phyloP scores from a whole-genome alignment of 805 yeast species.

The Candida boleticola region DNA sequence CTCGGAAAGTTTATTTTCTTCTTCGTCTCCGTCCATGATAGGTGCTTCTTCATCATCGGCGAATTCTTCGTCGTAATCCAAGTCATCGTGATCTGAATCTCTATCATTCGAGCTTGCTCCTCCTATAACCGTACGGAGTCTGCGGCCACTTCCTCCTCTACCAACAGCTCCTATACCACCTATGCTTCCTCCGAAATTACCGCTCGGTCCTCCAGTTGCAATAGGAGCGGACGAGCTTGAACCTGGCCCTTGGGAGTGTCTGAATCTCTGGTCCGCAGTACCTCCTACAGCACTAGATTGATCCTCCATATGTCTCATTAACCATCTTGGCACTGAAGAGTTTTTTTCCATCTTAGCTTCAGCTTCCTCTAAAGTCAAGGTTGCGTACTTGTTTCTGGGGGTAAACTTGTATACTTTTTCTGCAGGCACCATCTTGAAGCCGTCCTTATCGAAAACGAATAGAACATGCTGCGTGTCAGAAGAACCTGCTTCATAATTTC shows the following conservation, averaged over 20 bases:
- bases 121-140: slow-evolving; percentile 44
- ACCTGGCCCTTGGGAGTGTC: slow-evolving; percentile 15
- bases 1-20: slow-evolving; percentile 89
- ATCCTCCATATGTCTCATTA: slow-evolving; percentile 82
- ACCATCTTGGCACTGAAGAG: slow-evolving; percentile 83
- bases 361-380: slow-evolving; percentile 93
- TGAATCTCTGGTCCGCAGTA: slow-evolving; percentile 46
- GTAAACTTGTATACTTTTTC: slow-evolving; percentile 93
- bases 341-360: slow-evolving; percentile 89
- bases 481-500: slow-evolving; percentile 88
- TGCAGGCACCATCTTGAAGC: slow-evolving; percentile 92
- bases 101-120: slow-evolving; percentile 42
- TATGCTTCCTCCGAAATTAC: slow-evolving; percentile 5
- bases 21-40: slow-evolving; percentile 92
- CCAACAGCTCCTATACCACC: slow-evolving; percentile 10
- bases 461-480: slow-evolving; percentile 79
- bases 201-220: slow-evolving; percentile 3
- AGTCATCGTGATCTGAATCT: slow-evolving; percentile 83
- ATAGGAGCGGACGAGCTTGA: background rate
- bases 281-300: slow-evolving; percentile 40
- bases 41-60: slow-evolving; percentile 99
- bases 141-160: slow-evolving; percentile 11
- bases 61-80: slow-evolving; percentile 94
- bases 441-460: slow-evolving; percentile 79
- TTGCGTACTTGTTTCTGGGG: slow-evolving; percentile 89